Evolutionary conservation across 1,139 yeast genomes (phyloP).

Genomic region (Sugiyamaella neomexicana): DNA sequence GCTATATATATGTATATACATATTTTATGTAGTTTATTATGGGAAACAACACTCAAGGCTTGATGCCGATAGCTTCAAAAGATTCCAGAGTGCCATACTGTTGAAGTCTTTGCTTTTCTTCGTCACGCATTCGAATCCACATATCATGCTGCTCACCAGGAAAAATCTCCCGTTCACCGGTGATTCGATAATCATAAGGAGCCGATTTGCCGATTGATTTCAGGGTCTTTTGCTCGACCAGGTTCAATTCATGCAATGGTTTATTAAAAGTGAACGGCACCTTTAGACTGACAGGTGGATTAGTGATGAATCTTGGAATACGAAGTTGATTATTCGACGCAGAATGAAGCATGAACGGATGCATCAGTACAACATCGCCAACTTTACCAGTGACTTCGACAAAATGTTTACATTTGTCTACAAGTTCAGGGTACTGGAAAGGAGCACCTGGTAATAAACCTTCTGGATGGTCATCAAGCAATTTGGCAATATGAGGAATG

Average conservation of each 20-base stretch:
- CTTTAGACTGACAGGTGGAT: conserved; percentile 21
- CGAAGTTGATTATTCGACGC: conserved; percentile 19
- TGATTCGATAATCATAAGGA: conserved; percentile 13
- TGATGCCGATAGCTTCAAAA: conserved; percentile 12
- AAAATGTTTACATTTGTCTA: conserved; percentile 17
- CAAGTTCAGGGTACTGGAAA: conserved; percentile 12
- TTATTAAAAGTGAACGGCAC: conserved; percentile 19
- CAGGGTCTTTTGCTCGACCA: conserved; percentile 21
- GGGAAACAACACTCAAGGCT: neutral
- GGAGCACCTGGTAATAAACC: conserved; percentile 18
- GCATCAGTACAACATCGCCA: conserved; percentile 23
- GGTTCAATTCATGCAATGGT: conserved; percentile 15
- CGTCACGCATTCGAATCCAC: conserved; percentile 20
- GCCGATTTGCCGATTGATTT: conserved; percentile 15
- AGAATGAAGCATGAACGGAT: conserved; percentile 23
- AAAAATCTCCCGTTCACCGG: conserved; percentile 18
- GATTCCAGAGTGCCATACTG: conserved; percentile 19
- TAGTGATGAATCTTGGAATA: conserved; percentile 22
- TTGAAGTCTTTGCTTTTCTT: conserved; percentile 19
- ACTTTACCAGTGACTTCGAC: conserved; percentile 20
- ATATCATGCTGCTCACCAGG: conserved; percentile 21
- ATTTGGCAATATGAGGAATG: conserved; percentile 18
- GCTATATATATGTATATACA: too few species aligned
- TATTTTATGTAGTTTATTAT: too few species aligned
- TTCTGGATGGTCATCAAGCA: conserved; percentile 20